Base-by-base conservation (phyloP, 192 early-diverging fungal genomes). In the Entomortierella parvispora region DNA sequence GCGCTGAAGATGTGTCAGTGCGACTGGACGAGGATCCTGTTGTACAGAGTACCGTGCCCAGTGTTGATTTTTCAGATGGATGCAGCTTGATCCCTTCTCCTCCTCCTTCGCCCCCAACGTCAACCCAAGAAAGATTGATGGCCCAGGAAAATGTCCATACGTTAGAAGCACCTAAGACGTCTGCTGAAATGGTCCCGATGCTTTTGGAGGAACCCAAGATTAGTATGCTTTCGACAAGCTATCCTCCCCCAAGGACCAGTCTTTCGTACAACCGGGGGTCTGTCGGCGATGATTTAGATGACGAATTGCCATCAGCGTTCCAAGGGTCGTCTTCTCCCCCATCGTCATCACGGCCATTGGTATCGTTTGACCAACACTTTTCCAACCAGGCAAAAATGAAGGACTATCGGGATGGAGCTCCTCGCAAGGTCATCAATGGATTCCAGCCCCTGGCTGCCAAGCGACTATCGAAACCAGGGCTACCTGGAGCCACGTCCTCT, bases 381-480 rank as follows among this genome's bases (percentile, higher is more conserved):
- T 60, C 65, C 22, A 77, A 77, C 61, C 65, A 77, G 47, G 61
- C 60, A 18, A 63, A 63, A 23, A 68, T 68, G 42, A 56, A 48
- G 26, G 74, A 77, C 2, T 58, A 64, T 25, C 51, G 74, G 0
- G 74, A 77, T 28, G 53, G 58, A 25, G 54, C 53, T 1, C 65
- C 65, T 14, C 57, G 60, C 12, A 77, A 68, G 28, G 61, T 68
- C 10, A 61, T 77, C 9, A 77, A 61, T 32, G 74, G 74, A 14
- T 77, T 77, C 42, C 74, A 77, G 25, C 74, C 74, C 29, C 37
- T 77, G 7, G 74, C 74, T 3, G 74, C 74, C 20, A 77, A 77
- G 37, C 74, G 74, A 22, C 61, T 77, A 18, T 77, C 74, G 4
- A 68, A 68, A 20, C 74, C 74, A 15, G 74, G 74, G 9, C n/a